A percentile compares a stretch with the other conserved stretches of the same genome.
Evolutionary conservation across 768 basidiomycete species (phyloP).

Genomic region (Boletus eberwhitei): DNA sequence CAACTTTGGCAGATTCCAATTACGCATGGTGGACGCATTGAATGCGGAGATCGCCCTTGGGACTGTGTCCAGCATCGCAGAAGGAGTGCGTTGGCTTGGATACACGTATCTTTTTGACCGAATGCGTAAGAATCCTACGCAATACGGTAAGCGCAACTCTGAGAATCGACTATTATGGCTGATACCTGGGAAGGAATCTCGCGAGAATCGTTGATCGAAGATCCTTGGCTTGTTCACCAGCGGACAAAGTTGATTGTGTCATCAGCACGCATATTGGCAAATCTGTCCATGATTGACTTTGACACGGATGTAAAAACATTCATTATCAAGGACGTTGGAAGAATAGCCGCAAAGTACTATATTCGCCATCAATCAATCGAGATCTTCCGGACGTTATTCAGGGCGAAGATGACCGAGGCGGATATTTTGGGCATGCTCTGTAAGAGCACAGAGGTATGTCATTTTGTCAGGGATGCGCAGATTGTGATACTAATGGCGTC

Average conservation of each 20-base stretch:
- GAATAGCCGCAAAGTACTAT: conserved; percentile 96
- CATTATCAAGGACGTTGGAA: conserved; percentile 82
- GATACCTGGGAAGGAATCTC: conserved; percentile 55
- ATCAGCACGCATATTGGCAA: conserved; percentile 65
- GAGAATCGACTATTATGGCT: background rate
- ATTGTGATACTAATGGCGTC: background rate
- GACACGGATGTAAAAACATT: conserved; percentile 58
- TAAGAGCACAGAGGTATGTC: conserved; percentile 81
- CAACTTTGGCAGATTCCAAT: conserved; percentile 54
- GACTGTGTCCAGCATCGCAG: conserved; percentile 81
- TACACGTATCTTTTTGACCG: conserved; percentile 97
- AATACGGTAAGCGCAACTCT: conserved; percentile 58
- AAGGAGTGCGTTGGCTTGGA: conserved; percentile 92
- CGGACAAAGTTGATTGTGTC: conserved; percentile 62
- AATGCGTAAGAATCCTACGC: conserved; percentile 86
- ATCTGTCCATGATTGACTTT: conserved; percentile 79
- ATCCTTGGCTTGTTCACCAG: conserved; percentile 69
- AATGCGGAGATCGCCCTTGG: conserved; percentile 96
- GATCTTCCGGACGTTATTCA: conserved; percentile 77
- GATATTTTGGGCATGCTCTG: conserved; percentile 85
- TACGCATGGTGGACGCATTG: conserved; percentile 84
- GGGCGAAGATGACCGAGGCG: conserved; percentile 85
- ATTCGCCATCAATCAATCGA: conserved; percentile 83
- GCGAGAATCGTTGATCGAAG: conserved; percentile 62
- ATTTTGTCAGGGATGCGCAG: background rate